Percentiles rank a stretch among this genome's conserved stretches.
Conservation (phyloP, 176 grass and related monocot species). For the Panicum miliaceum region DNA sequence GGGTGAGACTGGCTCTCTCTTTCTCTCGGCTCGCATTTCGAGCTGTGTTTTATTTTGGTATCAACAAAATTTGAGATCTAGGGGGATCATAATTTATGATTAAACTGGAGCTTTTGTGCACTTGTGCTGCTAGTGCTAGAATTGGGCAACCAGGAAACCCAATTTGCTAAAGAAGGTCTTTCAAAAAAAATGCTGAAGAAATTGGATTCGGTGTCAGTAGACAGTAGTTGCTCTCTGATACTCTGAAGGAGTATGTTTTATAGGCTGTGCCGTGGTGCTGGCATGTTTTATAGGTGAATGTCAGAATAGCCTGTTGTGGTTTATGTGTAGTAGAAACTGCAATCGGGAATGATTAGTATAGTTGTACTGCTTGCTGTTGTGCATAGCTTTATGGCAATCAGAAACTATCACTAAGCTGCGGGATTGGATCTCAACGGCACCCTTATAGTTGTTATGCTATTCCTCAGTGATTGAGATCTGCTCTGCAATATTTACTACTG, state of each 20-base stretch:
- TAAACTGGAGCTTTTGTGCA: background rate
- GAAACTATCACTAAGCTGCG: background rate
- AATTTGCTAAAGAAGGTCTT: background rate
- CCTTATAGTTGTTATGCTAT: background rate
- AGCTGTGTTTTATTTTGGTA: background rate
- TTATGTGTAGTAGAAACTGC: background rate
- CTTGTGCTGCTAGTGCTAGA: background rate
- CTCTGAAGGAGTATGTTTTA: background rate
- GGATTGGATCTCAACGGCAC: background rate
- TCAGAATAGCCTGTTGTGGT: background rate
- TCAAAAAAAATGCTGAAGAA: background rate
- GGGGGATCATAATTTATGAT: background rate
- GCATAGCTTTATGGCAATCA: background rate
- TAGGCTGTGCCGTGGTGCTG: background rate
- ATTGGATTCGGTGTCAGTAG: background rate
- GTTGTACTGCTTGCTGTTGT: background rate
- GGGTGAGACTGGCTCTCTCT: slow-evolving; percentile 48
- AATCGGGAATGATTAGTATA: background rate
- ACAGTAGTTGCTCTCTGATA: background rate
- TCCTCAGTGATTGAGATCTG: background rate
- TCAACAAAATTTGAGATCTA: background rate
- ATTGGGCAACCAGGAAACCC: background rate
- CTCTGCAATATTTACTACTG: background rate
- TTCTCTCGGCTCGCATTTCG: background rate
- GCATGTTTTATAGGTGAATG: background rate